Base-by-base conservation (phyloP, 2,329 filamentous ascomycete genomes). In the Ophiostoma perfectum region DNA sequence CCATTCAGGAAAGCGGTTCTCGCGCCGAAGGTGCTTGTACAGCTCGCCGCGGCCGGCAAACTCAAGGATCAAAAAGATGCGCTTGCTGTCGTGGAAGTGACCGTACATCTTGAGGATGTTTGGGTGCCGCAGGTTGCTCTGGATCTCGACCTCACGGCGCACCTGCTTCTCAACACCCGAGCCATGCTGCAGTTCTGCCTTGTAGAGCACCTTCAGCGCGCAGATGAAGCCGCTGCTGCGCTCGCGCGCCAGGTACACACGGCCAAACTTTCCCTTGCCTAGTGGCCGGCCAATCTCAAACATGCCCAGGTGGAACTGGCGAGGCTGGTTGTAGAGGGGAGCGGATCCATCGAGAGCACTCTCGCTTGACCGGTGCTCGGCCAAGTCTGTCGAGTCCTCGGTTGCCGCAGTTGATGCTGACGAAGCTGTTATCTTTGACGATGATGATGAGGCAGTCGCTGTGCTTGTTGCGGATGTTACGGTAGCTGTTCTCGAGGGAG, bases 211-310 rank as follows among this genome's bases (percentile, higher is more conserved):
- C 78, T 96, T 96, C 70, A 96, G 83, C 1, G 91, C 91, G 79
- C 91, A 96, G 72, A 96, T 90, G 79, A 93, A 96, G 71, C 90
- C 90, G 39, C 87, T 90, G 62, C 84, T 86, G 69, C 90, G 87
- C 78, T 95, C 91, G 68, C 91, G 89, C 65, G 91, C 91, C 41
- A 96, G 86, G 76, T 96, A 96, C 3, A 96, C 92, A 63, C 91
- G 86, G 1, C 91, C 91, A 75, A 95, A 96, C 77, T 95, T 96
- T 72, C 91, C 91, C 80, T 95, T 95, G 67, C 91, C 91, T 3
- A 96, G 82, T 1, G 91, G 91, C 73, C 92, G 90, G 52, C 91
- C 91, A 72, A 96, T 96, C 78, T 97, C 93, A 77, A 96, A 96
- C 91, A 96, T 96, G 78, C 92, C 91, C 4, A 97, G 86, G 76